A percentile compares a stretch with the other conserved stretches of the same genome.
These are phyloP conservation scores for Asterophora parasitica DNA, from an alignment of 768 basidiomycete species.

Conservation along the genomic window DNA sequence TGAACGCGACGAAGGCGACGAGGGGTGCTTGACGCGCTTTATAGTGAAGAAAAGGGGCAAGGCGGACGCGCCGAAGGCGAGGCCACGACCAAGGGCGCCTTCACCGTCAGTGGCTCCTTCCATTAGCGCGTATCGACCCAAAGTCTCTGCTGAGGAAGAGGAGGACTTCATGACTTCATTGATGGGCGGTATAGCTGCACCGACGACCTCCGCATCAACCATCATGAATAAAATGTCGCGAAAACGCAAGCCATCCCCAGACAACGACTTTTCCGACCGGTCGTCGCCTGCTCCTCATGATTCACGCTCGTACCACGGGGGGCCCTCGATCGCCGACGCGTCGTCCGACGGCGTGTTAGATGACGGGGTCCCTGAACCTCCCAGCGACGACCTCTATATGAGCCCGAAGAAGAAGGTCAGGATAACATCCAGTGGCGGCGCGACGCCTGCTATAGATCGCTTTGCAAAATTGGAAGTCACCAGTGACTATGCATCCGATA, in stretches of 20 bases:
- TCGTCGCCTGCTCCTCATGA: slow-evolving; percentile 32
- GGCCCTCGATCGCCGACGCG: slow-evolving; percentile 30
- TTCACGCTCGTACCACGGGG: slow-evolving; percentile 29
- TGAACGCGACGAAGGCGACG: slow-evolving; percentile 50
- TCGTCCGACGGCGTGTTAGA: slow-evolving; percentile 47
- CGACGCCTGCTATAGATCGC: slow-evolving; percentile 54
- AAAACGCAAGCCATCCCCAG: slow-evolving; percentile 66
- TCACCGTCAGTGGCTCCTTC: slow-evolving; percentile 53
- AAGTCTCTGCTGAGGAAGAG: slow-evolving; percentile 74
- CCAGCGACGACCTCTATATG: slow-evolving; percentile 57
- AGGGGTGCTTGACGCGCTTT: slow-evolving; percentile 18
- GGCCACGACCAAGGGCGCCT: slow-evolving; percentile 46
- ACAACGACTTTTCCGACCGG: slow-evolving; percentile 34
- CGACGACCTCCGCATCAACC: slow-evolving; percentile 32
- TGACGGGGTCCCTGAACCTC: slow-evolving; percentile 26
- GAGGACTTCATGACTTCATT: slow-evolving; percentile 85
- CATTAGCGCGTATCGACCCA: slow-evolving; percentile 78
- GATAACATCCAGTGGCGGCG: slow-evolving; percentile 32
- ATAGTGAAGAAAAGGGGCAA: slow-evolving; percentile 40
- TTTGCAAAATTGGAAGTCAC: slow-evolving; percentile 58
- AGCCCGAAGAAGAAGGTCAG: slow-evolving; percentile 70
- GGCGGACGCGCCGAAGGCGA: slow-evolving; percentile 28
- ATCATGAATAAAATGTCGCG: slow-evolving; percentile 31
- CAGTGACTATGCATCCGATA: slow-evolving; percentile 42
- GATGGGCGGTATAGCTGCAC: slow-evolving; percentile 64